Percentiles rank a stretch among this genome's conserved stretches.
Evolutionary conservation across 345 rosid species (phyloP).

Genomic region (Aquilaria yunnanensis): DNA sequence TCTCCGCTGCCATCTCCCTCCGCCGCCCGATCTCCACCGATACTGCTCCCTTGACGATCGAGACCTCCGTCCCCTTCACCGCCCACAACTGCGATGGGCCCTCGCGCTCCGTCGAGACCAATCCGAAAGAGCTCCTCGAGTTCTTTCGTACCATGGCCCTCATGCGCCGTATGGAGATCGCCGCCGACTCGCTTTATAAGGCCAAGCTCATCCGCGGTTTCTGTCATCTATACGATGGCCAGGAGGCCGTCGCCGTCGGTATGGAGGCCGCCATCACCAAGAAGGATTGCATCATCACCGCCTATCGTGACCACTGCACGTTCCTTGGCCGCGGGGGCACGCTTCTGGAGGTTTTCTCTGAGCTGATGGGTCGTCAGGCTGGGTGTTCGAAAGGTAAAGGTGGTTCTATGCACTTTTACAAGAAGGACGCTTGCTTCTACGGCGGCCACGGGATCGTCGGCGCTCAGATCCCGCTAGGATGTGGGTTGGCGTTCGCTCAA

Average conservation of each 20-base stretch:
- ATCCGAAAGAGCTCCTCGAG: constrained; percentile 49
- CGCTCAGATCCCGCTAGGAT: constrained; percentile 89
- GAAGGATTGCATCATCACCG: constrained; percentile 78
- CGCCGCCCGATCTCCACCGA: constrained; percentile 69
- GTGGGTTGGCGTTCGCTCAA: constrained; percentile 98
- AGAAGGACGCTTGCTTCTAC: constrained; percentile 72
- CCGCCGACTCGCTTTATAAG: constrained; percentile 96
- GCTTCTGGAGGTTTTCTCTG: constrained; percentile 60
- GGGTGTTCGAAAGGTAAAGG: constrained; percentile 95
- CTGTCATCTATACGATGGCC: constrained; percentile 98
- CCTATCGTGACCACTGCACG: constrained; percentile 89
- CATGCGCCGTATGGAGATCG: constrained; percentile 98
- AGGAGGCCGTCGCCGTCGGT: constrained; percentile 90
- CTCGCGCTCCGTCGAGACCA: constrained; percentile 73
- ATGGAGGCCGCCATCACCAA: constrained; percentile 95
- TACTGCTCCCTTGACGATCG: constrained; percentile 63
- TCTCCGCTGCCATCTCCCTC: constrained; percentile 26
- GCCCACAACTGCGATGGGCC: constrained; percentile 80
- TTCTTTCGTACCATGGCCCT: constrained; percentile 81
- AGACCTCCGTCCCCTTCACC: constrained; percentile 86
- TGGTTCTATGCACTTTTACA: constrained; percentile 96
- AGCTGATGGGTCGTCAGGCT: constrained; percentile 87
- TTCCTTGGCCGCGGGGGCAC: constrained; percentile 85
- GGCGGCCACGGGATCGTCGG: constrained; percentile 99
- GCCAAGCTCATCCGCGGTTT: constrained; percentile 97